These are phyloP conservation scores for Hansenula sp. DNA, from an alignment of 1,139 yeast genomes.

Conservation along the genomic window DNA sequence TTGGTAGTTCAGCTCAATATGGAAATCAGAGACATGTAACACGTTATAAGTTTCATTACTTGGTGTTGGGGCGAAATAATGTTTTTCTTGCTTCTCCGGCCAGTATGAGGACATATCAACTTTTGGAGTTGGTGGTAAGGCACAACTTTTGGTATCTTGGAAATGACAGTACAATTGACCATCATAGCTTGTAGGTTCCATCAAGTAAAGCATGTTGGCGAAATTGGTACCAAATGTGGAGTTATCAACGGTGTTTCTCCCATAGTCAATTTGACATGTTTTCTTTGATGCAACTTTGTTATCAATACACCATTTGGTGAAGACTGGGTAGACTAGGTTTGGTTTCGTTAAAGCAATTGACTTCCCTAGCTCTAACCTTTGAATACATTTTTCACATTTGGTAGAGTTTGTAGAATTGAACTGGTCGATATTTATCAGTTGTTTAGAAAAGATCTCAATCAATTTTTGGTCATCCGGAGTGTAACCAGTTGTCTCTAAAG, in stretches of 20 bases:
- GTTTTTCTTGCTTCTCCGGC: conserved; percentile 34
- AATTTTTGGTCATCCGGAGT: background rate
- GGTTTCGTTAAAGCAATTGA: conserved; percentile 37
- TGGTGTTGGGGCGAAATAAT: conserved; percentile 31
- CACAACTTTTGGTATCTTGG: conserved; percentile 37
- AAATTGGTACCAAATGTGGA: conserved; percentile 40
- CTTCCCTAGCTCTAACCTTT: conserved; percentile 40
- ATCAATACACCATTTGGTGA: conserved; percentile 38
- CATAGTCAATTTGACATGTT: conserved; percentile 28
- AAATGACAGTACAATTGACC: conserved; percentile 53
- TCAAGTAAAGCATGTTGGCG: conserved; percentile 40
- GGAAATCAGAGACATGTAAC: conserved; percentile 63
- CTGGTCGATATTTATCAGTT: background rate
- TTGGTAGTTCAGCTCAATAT: conserved; percentile 51
- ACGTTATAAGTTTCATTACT: conserved; percentile 50
- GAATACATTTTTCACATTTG: conserved; percentile 37
- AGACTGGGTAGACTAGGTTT: conserved; percentile 38
- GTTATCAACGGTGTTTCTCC: conserved; percentile 31
- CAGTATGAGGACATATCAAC: conserved; percentile 39
- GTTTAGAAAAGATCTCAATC: background rate
- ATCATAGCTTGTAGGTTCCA: conserved; percentile 46
- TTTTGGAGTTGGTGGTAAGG: conserved; percentile 39
- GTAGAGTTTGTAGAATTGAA: conserved; percentile 11
- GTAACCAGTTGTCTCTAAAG: background rate
- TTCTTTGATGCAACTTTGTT: conserved; percentile 17